Conservation (phyloP, 1,284 basidiomycete genomes). For the Papiliotrema nemorosa region DNA sequence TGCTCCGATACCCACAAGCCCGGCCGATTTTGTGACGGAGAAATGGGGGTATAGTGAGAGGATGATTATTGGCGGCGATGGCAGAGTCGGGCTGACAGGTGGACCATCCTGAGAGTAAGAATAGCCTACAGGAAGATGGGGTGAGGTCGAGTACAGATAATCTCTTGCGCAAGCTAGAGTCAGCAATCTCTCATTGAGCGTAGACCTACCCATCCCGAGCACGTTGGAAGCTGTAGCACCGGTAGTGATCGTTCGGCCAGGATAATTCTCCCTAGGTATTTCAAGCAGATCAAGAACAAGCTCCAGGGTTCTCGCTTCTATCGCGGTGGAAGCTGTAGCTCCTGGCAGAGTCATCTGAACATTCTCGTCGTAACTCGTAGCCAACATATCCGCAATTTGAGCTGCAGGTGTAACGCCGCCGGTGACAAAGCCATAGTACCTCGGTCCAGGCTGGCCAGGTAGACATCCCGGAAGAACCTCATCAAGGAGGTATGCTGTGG, state of each 20-base stretch:
- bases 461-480: conserved; percentile 45
- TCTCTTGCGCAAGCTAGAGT: conserved; percentile 47
- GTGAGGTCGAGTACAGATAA: conserved; percentile 31
- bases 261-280: conserved; percentile 42
- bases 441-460: conserved; percentile 49
- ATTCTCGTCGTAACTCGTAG: conserved; percentile 51
- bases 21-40: conserved; percentile 52
- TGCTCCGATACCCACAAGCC: conserved; percentile 51
- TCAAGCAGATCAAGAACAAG: conserved; percentile 51
- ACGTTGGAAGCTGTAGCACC: conserved; percentile 56
- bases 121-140: conserved; percentile 34
- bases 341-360: conserved; percentile 52
- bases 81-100: conserved; percentile 27
- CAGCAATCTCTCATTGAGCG: neutral
- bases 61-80: conserved; percentile 48
- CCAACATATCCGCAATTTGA: conserved; percentile 49
- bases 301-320: conserved; percentile 50
- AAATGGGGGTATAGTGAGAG: conserved; percentile 53
- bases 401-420: conserved; percentile 51
- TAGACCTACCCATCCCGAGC: conserved; percentile 47
- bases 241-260: conserved; percentile 52
- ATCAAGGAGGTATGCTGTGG: conserved; percentile 33
- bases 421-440: conserved; percentile 55
- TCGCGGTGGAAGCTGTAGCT: conserved; percentile 47
- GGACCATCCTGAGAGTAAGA: conserved; percentile 50